Base-by-base conservation (phyloP, 768 basidiomycete species). In the Serendipita sp. region DNA sequence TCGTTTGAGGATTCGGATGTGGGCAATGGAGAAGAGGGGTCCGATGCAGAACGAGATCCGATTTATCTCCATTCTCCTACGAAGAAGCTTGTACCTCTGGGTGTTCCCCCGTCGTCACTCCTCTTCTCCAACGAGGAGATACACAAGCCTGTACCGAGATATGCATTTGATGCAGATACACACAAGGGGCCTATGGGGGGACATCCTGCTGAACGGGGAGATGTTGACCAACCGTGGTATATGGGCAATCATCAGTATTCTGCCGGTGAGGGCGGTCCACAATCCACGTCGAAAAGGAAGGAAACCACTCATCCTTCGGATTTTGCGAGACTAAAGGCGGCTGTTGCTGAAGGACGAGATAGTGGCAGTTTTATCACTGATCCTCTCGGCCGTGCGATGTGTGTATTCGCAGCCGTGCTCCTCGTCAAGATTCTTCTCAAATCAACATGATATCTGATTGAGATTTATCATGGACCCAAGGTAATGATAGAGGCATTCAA, bases 361-460 rank as follows among this genome's bases (percentile, higher is more conserved):
- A 26, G 7, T 5, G n/a, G 7, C 17, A 31, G 53, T 17, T 24
- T 58, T n/a, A 7, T 58, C 22, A 24, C 53, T 33, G 53, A 58
- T 58, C 53, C 53, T 17, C 22, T 58, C 28, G 53, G 53, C 24
- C 22, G 53, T 17, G 53, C 53, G 31, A 20, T 58, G 22, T 58
- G 53, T 24, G 53, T 58, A 7, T 22, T 58, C 53, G 53, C 22
- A 3, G 53, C 28, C 22, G 53, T 58, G 3, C 3, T 58, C 17
- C 31, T 58, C 22, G 22, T 58, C 3, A 58, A 58, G 24, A 58
- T 58, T 9, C 31, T 58, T n/a, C 53, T 58, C n/a, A 58, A 58
- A n/a, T 58, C 3, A 17, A 28, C 3, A 17, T 38, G 34, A 38
- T n/a, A 38, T 38, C 3, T 14, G 34, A 14, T 38, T 38, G 34